phyloP scores from a whole-genome alignment of 140 eudicot species.

The Oenanthe javanica region DNA sequence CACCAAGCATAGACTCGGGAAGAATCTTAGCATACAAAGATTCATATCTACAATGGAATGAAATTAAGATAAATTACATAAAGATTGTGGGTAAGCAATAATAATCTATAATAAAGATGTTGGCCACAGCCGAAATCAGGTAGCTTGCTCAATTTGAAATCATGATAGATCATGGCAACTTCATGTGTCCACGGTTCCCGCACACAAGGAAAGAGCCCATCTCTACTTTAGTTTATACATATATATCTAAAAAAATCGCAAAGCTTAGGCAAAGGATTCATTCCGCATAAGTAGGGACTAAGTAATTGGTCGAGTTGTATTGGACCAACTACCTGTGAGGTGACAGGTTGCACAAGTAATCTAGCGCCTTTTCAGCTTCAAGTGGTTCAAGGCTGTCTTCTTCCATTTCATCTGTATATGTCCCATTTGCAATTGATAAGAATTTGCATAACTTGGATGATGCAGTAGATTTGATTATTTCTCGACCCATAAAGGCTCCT shows the following conservation, averaged over 20 bases:
- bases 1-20: conserved; percentile 66
- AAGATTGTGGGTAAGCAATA: neutral
- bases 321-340: conserved; percentile 68
- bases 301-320: neutral
- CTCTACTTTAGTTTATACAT: neutral
- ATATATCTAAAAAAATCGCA: too few relatives aligned
- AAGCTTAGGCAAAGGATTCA: neutral
- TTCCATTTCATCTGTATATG: conserved; percentile 49
- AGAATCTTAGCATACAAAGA: conserved; percentile 58
- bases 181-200: neutral
- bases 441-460: conserved; percentile 40
- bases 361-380: conserved; percentile 70
- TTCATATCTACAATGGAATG: conserved; percentile 50
- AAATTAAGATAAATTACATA: neutral
- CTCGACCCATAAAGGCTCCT: conserved; percentile 96
- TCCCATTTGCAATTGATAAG: conserved; percentile 45
- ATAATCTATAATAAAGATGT: neutral
- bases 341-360: conserved; percentile 82
- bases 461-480: conserved; percentile 69
- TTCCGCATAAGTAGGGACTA: neutral
- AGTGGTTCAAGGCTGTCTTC: conserved; percentile 58
- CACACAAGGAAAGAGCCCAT: neutral
- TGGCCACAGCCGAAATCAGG: neutral
- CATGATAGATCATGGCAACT: neutral
- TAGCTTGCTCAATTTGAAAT: neutral